Percentiles rank a stretch among this genome's conserved stretches.
phyloP scores from a whole-genome alignment of 176 grass and related monocot genomes.

The Aegilops speltoides region DNA sequence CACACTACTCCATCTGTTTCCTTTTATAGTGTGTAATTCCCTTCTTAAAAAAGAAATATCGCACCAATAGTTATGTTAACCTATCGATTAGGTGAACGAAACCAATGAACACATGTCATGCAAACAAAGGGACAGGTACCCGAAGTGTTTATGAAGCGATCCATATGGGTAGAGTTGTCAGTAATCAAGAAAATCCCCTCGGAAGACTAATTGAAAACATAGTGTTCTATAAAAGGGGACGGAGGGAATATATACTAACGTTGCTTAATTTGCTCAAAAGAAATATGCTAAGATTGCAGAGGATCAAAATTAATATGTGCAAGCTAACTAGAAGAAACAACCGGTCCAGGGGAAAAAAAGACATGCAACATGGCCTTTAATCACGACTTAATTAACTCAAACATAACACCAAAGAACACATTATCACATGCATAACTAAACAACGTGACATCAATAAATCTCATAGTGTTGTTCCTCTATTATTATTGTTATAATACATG shows the following conservation, averaged over 20 bases:
- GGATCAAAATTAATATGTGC: neutral
- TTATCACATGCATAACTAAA: slow-evolving; percentile 2
- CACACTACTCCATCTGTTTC: neutral
- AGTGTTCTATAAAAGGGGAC: neutral
- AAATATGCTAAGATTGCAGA: too few relatives aligned
- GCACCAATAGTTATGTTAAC: neutral
- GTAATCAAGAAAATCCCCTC: neutral
- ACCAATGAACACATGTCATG: neutral
- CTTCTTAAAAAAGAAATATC: neutral
- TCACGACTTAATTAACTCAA: neutral
- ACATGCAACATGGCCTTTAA: neutral
- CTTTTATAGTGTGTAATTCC: neutral
- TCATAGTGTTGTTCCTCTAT: neutral
- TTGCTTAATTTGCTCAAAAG: too few relatives aligned
- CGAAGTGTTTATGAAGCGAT: neutral
- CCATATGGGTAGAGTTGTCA: neutral
- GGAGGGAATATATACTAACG: neutral
- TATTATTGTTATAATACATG: slow-evolving; percentile 6
- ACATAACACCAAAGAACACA: neutral
- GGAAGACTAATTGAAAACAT: neutral
- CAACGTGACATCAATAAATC: neutral
- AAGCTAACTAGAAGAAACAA: neutral
- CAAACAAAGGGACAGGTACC: neutral
- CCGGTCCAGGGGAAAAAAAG: neutral
- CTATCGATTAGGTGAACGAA: neutral